Evolutionary conservation across 2,329 filamentous ascomycete genomes (phyloP), one percentile per base, ranked within the genome.

Genomic region (Penicillium decumbens): DNA sequence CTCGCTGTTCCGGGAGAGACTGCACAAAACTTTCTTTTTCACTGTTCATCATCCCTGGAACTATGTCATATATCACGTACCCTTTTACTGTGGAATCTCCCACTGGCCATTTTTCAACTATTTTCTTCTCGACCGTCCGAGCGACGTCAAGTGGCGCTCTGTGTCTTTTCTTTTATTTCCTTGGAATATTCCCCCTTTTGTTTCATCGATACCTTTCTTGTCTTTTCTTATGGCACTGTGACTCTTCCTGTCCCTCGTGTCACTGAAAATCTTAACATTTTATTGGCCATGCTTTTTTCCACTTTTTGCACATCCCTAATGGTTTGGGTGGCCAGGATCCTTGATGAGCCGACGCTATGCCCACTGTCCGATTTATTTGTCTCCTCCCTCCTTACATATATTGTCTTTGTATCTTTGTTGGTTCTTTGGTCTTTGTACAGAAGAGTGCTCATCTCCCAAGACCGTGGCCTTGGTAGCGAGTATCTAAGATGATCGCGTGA

Each of bases 181-280:
- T 58, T 56, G 58, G 61, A 56, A 62, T 68, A 66, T 68, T 68
- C 64, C 65, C 64, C 64, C 61, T 67, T 61, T 57, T 61, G 65
- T 67, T 65, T 44, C 51, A 28, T 6, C 27, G 50, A 49, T 54
- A 51, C 44, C 53, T 55, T 50, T 53, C 43, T 48, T 49, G 43
- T 44, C 57, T 56, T 51, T 49, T 23, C 20, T 53, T 46, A 56
- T 53, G 58, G 49, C 55, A 55, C 40, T 54, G 45, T 49, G 57
- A 60, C 45, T 49, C 48, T 54, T 37, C 32, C 46, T 46, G 42
- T 41, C 41, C 33, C 43, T 37, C 29, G 47, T 56, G 53, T 47
- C 50, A 33, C 20, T 41, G 46, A 42, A 41, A 50, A 53, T 57
- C 43, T 49, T 45, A 56, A 42, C 39, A 48, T 50, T 51, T 55